Evolutionary conservation across 2,329 filamentous ascomycete genomes (phyloP), one percentile per base, ranked within the genome.

Genomic region (Beauveria pseudobassiana): DNA sequence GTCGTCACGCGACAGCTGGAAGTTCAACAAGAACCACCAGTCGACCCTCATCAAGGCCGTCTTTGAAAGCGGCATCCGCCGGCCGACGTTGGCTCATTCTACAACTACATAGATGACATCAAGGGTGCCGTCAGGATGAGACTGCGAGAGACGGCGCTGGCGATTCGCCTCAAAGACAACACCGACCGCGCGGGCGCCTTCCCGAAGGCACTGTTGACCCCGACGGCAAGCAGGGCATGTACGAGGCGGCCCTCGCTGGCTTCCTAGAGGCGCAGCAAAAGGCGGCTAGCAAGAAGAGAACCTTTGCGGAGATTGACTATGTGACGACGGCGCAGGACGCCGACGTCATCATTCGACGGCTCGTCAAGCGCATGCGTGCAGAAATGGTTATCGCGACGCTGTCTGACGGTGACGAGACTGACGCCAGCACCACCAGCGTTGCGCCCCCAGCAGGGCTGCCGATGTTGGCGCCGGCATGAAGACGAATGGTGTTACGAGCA

Each of bases 1-100:
- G 74, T 82, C 82, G 61, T 82, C 86, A 64, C 86, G 86, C 62
- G 78, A 82, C 10, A 80, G 80, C 67, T 98, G 93, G 93, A 97
- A 96, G 74, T 98, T 97, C 79, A 96, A 96, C 78, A 97, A 97
- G 77, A 93, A 91, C 68, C 86, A 91, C 71, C 93, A 97, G 74
- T 90, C 87, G 59, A 85, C 90, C 67, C 80, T 97, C 14, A 84
- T 97, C 71, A 93, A 95, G 73, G 87, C 96, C 77, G 77, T 89
- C 51, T 90, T 96, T 71, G 86, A 90, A 67, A 76, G 86, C 65
- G 82, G 84, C 64, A 83, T 97, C 49, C 92, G 0, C 76, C 86
- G 18, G 77, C 82, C 63, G 84, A 93, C 74, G 86, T 90, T 63
- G 76, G 83, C 52, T 80, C 86, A 24, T 85, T 97, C 48, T 84